Conservation (phyloP, 441 rosid genomes). For the Eruca vesicaria region DNA sequence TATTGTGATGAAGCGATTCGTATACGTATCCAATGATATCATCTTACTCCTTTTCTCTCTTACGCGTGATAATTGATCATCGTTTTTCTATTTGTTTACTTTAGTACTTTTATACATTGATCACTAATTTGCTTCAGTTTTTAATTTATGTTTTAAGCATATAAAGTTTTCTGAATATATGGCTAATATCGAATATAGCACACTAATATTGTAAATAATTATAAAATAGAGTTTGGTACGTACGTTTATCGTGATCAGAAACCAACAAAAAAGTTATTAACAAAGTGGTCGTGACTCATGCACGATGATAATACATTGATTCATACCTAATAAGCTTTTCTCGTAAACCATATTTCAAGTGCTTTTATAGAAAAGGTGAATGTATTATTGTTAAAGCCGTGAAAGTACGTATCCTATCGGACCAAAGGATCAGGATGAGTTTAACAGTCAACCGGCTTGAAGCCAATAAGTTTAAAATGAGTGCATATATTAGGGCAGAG, state of each 20-base stretch:
- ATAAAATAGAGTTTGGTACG: conserved; percentile 29
- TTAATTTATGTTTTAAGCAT: not conserved
- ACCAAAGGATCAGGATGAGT: conserved; percentile 7
- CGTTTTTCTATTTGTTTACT: not conserved
- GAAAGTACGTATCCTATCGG: not conserved
- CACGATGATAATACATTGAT: conserved; percentile 35
- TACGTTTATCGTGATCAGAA: not conserved
- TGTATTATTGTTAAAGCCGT: not conserved
- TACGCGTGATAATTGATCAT: conserved; percentile 49
- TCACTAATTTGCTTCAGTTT: not conserved
- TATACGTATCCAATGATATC: conserved; percentile 40
- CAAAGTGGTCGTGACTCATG: conserved; percentile 31
- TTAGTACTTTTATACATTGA: no score
- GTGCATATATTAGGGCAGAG: conserved; percentile 1
- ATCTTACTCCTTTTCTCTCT: conserved; percentile 36
- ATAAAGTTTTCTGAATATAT: conserved; percentile 12
- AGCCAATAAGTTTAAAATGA: not conserved
- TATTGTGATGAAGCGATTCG: conserved; percentile 35
- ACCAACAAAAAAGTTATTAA: not conserved
- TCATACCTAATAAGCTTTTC: conserved; percentile 34
- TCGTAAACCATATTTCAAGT: conserved; percentile 22
- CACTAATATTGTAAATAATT: not conserved
- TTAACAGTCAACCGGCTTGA: not conserved
- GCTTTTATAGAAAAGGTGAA: conserved; percentile 5
- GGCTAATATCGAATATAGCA: conserved; percentile 16